Conservation (phyloP, 331 rosid genomes). For the Dryas integrifolia region DNA sequence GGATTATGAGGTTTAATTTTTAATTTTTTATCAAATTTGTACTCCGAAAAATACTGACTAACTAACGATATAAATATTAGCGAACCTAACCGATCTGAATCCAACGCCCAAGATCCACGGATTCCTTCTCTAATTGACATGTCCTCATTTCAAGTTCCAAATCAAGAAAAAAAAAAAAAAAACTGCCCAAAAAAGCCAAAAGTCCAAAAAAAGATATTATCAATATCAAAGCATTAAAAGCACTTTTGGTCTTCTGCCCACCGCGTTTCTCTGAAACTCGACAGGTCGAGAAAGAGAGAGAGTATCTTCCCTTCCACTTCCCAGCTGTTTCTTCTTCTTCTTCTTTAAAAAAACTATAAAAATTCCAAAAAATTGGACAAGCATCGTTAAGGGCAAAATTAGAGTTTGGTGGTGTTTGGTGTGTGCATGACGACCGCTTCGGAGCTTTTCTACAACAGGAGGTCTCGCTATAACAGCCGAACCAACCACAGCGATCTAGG, state of each 20-base stretch:
- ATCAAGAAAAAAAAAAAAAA: neutral
- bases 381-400: no score
- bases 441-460: slow-evolving; percentile 61
- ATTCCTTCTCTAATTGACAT: neutral
- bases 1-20: no score
- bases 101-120: neutral
- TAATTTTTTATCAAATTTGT: no score
- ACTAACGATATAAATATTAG: no score
- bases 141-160: neutral
- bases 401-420: neutral
- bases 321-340: neutral
- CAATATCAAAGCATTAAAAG: neutral
- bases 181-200: neutral
- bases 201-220: neutral
- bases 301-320: neutral
- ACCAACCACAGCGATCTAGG: slow-evolving; percentile 36
- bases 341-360: no score
- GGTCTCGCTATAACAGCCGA: slow-evolving; percentile 76
- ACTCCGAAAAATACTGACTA: no score
- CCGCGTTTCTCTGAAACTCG: neutral
- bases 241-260: neutral
- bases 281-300: no score
- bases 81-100: neutral
- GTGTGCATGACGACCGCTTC: slow-evolving; percentile 94
- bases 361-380: no score